phyloP scores from a whole-genome alignment of 139 green algal species.

The Chlamydomonas sphaeroides region DNA sequence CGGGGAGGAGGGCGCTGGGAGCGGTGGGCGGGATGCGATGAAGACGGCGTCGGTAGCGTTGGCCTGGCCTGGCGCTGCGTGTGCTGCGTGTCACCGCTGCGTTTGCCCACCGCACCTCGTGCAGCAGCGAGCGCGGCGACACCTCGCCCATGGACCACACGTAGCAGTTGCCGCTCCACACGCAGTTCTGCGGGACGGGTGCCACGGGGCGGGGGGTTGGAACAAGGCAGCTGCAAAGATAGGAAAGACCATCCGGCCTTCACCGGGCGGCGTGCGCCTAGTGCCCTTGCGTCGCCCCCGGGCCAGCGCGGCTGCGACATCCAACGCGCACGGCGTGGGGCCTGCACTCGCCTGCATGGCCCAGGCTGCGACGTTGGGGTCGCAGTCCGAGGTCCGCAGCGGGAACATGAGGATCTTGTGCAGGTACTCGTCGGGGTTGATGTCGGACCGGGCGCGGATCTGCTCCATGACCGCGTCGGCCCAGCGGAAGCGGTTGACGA shows the following conservation, averaged over 20 bases:
- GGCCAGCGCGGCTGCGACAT: too few relatives aligned
- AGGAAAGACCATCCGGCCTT: too few relatives aligned
- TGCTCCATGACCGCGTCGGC: not conserved
- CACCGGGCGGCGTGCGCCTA: too few relatives aligned
- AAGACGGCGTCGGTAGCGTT: too few relatives aligned
- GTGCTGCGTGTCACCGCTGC: too few relatives aligned
- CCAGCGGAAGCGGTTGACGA: not conserved
- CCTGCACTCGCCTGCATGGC: not conserved
- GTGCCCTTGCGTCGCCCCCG: too few relatives aligned
- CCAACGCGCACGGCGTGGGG: too few relatives aligned
- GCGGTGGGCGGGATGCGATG: too few relatives aligned
- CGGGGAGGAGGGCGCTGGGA: too few relatives aligned
- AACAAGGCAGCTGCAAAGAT: too few relatives aligned
- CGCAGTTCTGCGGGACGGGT: slow-evolving; percentile 28
- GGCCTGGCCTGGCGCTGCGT: too few relatives aligned
- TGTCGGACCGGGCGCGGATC: not conserved
- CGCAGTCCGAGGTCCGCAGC: not conserved
- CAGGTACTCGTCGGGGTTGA: not conserved
- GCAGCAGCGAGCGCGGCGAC: not conserved
- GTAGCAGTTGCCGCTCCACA: slow-evolving; percentile 6
- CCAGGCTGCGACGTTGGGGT: not conserved
- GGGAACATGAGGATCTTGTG: not conserved
- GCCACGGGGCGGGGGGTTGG: too few relatives aligned
- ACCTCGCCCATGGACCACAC: not conserved
- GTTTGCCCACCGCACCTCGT: slow-evolving; percentile 2